Base-by-base conservation (phyloP, 257 asterid genomes). In the Fraxinus quadrangulata region DNA sequence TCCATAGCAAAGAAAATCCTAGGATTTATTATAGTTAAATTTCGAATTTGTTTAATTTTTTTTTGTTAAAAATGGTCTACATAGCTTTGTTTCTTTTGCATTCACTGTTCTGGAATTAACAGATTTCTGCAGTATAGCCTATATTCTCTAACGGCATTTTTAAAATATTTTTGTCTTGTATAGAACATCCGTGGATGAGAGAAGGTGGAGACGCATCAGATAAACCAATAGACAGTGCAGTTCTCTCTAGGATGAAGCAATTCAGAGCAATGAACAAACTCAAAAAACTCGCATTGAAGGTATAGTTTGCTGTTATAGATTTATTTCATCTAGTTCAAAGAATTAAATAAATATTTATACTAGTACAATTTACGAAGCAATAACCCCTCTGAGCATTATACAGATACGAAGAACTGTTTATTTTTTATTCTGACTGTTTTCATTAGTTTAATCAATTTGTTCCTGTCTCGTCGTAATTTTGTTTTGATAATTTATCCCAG, bases 251-350 rank as follows among this genome's bases (percentile, higher is more conserved):
- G 83, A 91, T 93, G 97, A 93, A 91, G 92, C 98, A 93, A 73
- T 93, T 93, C 91, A 83, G 96, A 84, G 98, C 98, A 19, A 93
- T 93, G 98, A 93, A 91, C 91, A 93, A 89, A 83, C 98, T 93
- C 59, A 93, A 93, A 74, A 91, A 93, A 81, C 91, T 93, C 13
- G 98, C 98, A 21, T 85, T 93, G 47, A 93, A 91, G 98, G 98
- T 91, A 86, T 36, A 21, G n/a, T 40, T 74, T 68, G 7, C 17
- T 63, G 34, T 63, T 63, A 17, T 56, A 56, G 4, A 56, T 56
- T 56, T 56, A 8, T 56, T 56, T 56, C 33, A 3, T 63, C 34
- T 24, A 63, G 31, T 63, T 63, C 69, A 63, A 63, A 23, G 21
- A 26, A 56, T 8, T 19, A 17, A 19, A 19, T 21, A 21, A 47